phyloP scores from a whole-genome alignment of 441 rosid species.

The Populus tomentosa region DNA sequence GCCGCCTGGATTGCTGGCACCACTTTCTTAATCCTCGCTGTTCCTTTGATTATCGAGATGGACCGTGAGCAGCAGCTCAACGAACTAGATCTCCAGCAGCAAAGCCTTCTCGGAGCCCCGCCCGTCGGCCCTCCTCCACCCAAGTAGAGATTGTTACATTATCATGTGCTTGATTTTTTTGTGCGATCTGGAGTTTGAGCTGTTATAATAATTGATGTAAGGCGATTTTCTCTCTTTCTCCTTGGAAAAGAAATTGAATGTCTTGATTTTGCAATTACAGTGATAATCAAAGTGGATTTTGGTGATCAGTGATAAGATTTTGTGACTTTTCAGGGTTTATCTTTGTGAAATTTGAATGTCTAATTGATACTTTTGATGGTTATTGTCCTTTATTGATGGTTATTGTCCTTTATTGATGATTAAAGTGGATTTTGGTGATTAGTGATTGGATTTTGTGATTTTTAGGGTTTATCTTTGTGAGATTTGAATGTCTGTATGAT shows the following conservation, averaged over 20 bases:
- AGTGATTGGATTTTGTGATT: background rate
- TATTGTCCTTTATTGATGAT: background rate
- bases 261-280: background rate
- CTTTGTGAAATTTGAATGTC: background rate
- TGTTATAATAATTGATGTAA: background rate
- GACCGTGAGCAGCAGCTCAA: conserved; percentile 73
- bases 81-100: conserved; percentile 73
- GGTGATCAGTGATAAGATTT: background rate
- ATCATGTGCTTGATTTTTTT: background rate
- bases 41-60: conserved; percentile 73
- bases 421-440: background rate
- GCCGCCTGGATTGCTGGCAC: conserved; percentile 92
- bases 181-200: background rate
- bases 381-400: background rate
- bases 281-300: background rate
- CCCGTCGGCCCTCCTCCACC: conserved; percentile 30
- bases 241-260: background rate
- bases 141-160: background rate
- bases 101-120: conserved; percentile 73
- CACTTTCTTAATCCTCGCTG: conserved; percentile 63
- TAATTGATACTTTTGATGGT: background rate
- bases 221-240: background rate
- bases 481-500: background rate
- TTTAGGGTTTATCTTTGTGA: background rate
- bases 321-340: background rate